Evolutionary conservation across 345 rosid species (phyloP).

Genomic region (Chamaenerion angustifolium): DNA sequence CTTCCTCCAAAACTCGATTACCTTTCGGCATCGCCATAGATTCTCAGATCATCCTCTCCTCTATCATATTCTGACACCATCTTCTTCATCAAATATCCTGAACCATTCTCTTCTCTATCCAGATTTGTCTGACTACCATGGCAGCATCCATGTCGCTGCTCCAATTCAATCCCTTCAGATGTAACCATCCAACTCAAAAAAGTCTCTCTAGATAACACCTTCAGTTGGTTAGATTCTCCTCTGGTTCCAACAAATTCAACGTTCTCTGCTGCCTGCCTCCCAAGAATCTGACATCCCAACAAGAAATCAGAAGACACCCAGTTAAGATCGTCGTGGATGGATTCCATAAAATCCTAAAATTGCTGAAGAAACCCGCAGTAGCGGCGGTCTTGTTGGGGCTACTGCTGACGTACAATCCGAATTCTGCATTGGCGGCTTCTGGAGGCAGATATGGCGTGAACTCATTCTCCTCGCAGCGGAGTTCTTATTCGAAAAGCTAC

Average conservation of each 20-base stretch:
- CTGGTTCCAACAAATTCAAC: background rate
- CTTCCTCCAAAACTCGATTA: too few relatives aligned
- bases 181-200: too few relatives aligned
- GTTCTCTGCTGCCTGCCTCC: slow-evolving; percentile 1
- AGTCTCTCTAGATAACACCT: too few relatives aligned
- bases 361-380: slow-evolving; percentile 46
- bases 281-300: background rate
- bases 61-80: too few relatives aligned
- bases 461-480: slow-evolving; percentile 44
- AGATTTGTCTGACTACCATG: too few relatives aligned
- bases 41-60: too few relatives aligned
- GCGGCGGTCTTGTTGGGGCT: slow-evolving; percentile 47
- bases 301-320: slow-evolving; percentile 10
- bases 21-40: too few relatives aligned
- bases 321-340: slow-evolving; percentile 18
- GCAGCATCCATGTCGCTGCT: too few relatives aligned
- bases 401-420: slow-evolving; percentile 43
- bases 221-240: too few relatives aligned
- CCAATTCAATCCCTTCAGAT: too few relatives aligned
- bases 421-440: slow-evolving; percentile 55
- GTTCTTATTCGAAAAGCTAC: slow-evolving; percentile 38
- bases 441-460: slow-evolving; percentile 74
- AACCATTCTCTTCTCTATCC: too few relatives aligned
- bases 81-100: too few relatives aligned
- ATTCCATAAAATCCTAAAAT: slow-evolving; percentile 21